Base-by-base conservation (phyloP, 345 rosid genomes). In the Ceriops zippeliana region DNA sequence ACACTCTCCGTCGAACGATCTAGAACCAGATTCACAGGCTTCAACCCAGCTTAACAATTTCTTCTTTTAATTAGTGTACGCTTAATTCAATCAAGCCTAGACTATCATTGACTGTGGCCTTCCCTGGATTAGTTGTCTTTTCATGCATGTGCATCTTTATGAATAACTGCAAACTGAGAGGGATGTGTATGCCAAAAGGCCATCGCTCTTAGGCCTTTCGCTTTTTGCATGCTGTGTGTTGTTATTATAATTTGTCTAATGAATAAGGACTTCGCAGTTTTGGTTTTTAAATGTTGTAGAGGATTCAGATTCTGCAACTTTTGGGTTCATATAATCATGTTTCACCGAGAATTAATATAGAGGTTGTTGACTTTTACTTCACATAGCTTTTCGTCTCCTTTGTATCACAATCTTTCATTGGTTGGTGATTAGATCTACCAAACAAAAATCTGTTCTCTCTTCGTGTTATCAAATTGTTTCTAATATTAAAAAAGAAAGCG, bases 1-100 rank as follows among this genome's bases (percentile, higher is more conserved):
- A 57, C 99, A 95, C 73, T 87, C 93, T 7, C 99, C 99, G 0
- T 88, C 98, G 2, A 89, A 83, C 11, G 92, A 91, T 67, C 80
- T 75, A 1, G 96, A 91, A 34, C 37, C 7, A 51, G 90, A 87
- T 6, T 83, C 84, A 17, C 79, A 83, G 49, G 67, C 80, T 42
- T 76, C 79, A 15, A 69, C 82, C 2, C 83, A 85, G 56, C 88
- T 87, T 42, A 83, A 75, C 54, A 81, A 85, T 49, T 87, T 89
- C 84, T 86, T 91, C 79, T 91, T 91, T 81, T 87, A 86, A 80
- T 47, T 13, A 13, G 49, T 42, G 49, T 15, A 34, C 10, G 49
- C 49, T 42, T 42, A 13, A 15, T 42, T 42, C 49, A 42, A 42
- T 51, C 13, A 1, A n/a, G 68, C 58, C 68, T 30, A 13, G 49